Percentiles rank a stretch among this genome's conserved stretches.
Conservation (phyloP, 176 grass and related monocot genomes). For the Panicum miliaceum region DNA sequence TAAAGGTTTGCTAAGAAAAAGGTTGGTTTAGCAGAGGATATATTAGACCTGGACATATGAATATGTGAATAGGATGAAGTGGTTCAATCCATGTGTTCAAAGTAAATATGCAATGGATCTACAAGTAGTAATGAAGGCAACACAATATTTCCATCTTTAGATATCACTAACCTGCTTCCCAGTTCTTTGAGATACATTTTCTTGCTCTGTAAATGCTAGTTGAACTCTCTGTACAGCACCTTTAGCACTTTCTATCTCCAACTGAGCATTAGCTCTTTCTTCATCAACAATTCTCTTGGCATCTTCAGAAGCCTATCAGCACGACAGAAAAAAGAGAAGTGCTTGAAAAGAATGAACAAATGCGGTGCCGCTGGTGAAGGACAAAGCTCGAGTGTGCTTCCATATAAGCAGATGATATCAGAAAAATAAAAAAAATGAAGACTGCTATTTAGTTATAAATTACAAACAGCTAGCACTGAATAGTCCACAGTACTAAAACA, state of each 20-base stretch:
- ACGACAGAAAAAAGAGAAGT: conserved; percentile 23
- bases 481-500: neutral
- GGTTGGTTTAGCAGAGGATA: neutral
- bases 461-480: neutral
- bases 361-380: neutral
- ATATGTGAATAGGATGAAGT: neutral
- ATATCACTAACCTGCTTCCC: conserved; percentile 63
- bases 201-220: conserved; percentile 66
- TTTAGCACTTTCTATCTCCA: conserved; percentile 72
- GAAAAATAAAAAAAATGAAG: conserved; percentile 10
- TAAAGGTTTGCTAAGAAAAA: conserved; percentile 7
- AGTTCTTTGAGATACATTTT: conserved; percentile 46
- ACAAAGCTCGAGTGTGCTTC: neutral
- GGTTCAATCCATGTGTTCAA: neutral
- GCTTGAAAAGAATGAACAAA: conserved; percentile 15
- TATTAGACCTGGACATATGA: neutral
- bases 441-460: neutral
- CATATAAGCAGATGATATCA: neutral
- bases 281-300: conserved; percentile 77
- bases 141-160: neutral
- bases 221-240: conserved; percentile 63
- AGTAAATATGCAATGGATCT: neutral
- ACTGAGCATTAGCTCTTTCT: conserved; percentile 68
- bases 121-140: conserved; percentile 1
- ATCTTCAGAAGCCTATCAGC: conserved; percentile 79